These are phyloP conservation scores for Kwoniella botswanensis DNA, from an alignment of 768 basidiomycete species.

Conservation along the genomic window DNA sequence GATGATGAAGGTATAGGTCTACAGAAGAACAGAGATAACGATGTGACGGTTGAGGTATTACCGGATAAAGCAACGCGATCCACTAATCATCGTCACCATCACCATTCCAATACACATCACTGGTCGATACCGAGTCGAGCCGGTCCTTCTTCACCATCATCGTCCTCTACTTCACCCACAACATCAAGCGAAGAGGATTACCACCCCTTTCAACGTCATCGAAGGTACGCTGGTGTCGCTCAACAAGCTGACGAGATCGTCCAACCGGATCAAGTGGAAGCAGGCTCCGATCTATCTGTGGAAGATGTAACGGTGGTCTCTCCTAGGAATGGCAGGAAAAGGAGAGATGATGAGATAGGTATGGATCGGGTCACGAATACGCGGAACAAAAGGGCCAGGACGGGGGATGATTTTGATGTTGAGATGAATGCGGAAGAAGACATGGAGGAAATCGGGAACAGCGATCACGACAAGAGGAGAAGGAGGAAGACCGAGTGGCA, in stretches of 20 bases:
- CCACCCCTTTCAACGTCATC: slow-evolving; percentile 7
- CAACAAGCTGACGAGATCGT: slow-evolving; percentile 36
- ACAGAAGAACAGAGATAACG: background rate
- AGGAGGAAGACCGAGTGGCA: slow-evolving; percentile 35
- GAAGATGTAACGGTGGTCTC: slow-evolving; percentile 34
- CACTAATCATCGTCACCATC: slow-evolving; percentile 14
- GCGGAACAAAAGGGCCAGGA: slow-evolving; percentile 15
- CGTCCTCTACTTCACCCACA: slow-evolving; percentile 12
- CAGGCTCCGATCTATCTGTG: slow-evolving; percentile 13
- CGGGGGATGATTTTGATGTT: slow-evolving; percentile 33
- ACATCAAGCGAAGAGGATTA: slow-evolving; percentile 18
- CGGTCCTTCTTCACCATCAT: slow-evolving; percentile 26
- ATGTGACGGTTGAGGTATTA: slow-evolving; percentile 22
- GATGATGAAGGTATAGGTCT: slow-evolving; percentile 25
- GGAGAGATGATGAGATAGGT: slow-evolving; percentile 9
- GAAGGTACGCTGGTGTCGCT: slow-evolving; percentile 16
- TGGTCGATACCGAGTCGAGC: slow-evolving; percentile 27
- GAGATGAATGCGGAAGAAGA: slow-evolving; percentile 25
- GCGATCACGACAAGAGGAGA: background rate
- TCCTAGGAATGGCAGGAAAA: slow-evolving; percentile 7
- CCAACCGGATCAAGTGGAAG: slow-evolving; percentile 16
- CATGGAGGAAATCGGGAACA: slow-evolving; percentile 12
- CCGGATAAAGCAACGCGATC: background rate
- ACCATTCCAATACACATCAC: slow-evolving; percentile 21
- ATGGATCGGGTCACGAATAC: background rate